These are phyloP conservation scores for Nasturtium officinale DNA, from an alignment of 345 rosid species.

Conservation along the genomic window DNA sequence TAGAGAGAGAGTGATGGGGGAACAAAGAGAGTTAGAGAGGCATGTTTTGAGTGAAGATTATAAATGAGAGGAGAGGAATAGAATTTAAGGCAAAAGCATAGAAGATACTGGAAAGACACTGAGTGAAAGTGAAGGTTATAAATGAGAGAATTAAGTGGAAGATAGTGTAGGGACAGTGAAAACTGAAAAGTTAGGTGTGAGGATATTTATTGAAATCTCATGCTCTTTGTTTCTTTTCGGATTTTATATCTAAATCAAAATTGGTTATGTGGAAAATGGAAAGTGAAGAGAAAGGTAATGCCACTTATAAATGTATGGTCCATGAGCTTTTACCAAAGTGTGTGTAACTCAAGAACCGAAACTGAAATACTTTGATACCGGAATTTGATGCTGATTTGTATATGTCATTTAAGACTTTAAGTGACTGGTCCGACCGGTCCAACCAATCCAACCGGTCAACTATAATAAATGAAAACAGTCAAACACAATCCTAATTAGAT, in stretches of 20 bases:
- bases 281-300: conserved; percentile 23
- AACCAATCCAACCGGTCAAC: neutral
- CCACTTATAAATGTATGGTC: conserved; percentile 32
- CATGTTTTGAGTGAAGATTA: conserved; percentile 34
- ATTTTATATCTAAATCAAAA: conserved; percentile 13
- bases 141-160: conserved; percentile 32
- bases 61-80: conserved; percentile 41
- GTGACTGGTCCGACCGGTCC: neutral
- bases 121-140: conserved; percentile 33
- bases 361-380: neutral
- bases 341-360: neutral
- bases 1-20: conserved; percentile 22
- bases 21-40: conserved; percentile 22
- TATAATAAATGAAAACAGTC: neutral
- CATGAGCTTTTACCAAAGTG: conserved; percentile 13
- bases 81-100: conserved; percentile 27
- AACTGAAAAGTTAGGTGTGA: conserved; percentile 31
- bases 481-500: neutral
- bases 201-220: conserved; percentile 41
- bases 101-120: conserved; percentile 40
- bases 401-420: neutral
- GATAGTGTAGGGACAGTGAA: conserved; percentile 31
- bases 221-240: conserved; percentile 25
- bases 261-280: conserved; percentile 17
- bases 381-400: neutral